Base-by-base conservation (phyloP, 352 stramenopile genomes). In the Globisporangium barbulae region DNA sequence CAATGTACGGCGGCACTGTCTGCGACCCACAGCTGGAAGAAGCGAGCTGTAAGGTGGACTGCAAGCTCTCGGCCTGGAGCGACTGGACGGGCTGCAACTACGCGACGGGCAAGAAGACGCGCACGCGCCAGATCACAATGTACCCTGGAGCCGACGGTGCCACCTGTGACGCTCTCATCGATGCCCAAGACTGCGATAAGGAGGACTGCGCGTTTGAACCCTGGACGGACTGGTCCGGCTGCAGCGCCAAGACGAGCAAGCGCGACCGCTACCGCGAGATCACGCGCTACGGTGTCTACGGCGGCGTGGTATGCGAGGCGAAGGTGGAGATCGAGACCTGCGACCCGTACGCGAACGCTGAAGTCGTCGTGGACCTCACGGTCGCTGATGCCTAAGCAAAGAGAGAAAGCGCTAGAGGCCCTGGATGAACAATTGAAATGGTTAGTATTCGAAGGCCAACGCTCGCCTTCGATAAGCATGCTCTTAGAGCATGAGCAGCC, bases 141-240 rank as follows among this genome's bases (percentile, higher is more conserved):
- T 76, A 67, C 53, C 72, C 80, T 0, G 63, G 53, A 1, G 52
- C 69, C 0, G 57, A 68, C 25, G 81, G 78, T 0, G 54, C 54
- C 5, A 30, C 54, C 0, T 89, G 79, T 31, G 71, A 48, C 9
- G 37, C 33, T 0, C 55, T 70, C 2, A 59, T 48, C 0, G 74
- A 91, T 17, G 31, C 61, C 0, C 56, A 19, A 1, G 19, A 17
- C 0, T 91, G 82, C 39, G 79, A 89, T 49, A 60, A 67, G 5
- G 53, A 82, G 21, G 55, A 87, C 59, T 91, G 79, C 59, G 30
- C 39, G 0, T 67, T 85, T 7, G 66, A 62, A 2, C 53, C 71
- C 3, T 91, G 82, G 81, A 79, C 67, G 10, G 74, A 70, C 31
- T 88, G 76, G 74, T 81, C 70, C 0, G 76, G 74, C 0, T 89